Percentiles rank a stretch among this genome's conserved stretches.
These are phyloP conservation scores for Penicillium coffeae DNA, from an alignment of 495 filamentous ascomycete genomes.

Conservation along the genomic window DNA sequence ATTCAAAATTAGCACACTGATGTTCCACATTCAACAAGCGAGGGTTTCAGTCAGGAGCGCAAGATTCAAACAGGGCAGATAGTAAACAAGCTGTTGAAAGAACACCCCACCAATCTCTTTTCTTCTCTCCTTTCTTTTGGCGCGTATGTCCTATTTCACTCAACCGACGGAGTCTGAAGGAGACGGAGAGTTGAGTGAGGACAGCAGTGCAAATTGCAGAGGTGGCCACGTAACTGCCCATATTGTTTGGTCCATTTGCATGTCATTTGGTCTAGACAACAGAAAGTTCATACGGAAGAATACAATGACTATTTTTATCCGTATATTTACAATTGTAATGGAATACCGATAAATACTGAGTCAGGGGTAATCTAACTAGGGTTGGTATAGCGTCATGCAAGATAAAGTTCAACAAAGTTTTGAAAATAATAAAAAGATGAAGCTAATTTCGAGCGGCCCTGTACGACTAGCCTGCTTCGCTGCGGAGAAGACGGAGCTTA, in stretches of 20 bases:
- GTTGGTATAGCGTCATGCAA: not conserved
- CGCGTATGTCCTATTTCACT: not conserved
- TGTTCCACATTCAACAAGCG: not conserved
- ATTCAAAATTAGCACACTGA: not conserved
- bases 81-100: not conserved
- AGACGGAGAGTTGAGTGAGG: not conserved
- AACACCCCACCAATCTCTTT: not conserved
- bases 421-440: not conserved
- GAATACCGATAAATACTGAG: not conserved
- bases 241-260: constrained; percentile 13
- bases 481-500: constrained; percentile 1
- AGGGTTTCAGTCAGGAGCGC: not conserved
- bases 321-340: not conserved
- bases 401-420: not conserved
- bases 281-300: not conserved
- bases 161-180: not conserved
- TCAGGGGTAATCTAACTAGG: not conserved
- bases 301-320: not conserved
- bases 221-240: constrained; percentile 1
- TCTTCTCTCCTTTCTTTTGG: not conserved
- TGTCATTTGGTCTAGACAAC: too few species aligned
- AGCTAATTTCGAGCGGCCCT: not conserved
- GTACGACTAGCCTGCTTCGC: not conserved
- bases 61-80: too few species aligned
- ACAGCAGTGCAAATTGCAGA: constrained; percentile 5